A percentile compares a stretch with the other conserved stretches of the same genome.
These are phyloP conservation scores for Melanogaster broomeanus DNA, from an alignment of 768 basidiomycete genomes.

Conservation along the genomic window DNA sequence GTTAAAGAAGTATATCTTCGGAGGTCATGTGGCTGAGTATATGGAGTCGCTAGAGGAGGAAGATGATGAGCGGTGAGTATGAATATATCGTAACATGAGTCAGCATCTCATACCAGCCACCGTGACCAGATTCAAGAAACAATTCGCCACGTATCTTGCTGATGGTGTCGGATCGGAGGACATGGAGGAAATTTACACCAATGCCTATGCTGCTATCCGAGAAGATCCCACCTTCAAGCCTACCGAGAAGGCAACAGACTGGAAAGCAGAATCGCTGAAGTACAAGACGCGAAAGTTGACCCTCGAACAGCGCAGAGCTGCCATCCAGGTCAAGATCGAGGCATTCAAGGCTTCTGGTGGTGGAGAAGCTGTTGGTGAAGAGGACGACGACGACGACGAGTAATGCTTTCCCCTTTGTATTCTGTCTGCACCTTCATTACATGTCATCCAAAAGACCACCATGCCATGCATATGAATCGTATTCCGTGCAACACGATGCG, in stretches of 20 bases:
- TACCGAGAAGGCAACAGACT: constrained; percentile 86
- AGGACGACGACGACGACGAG: constrained; percentile 55
- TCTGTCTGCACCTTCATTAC: constrained; percentile 1
- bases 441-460: constrained; percentile 11
- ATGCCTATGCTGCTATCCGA: constrained; percentile 93
- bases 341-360: constrained; percentile 77
- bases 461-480: constrained; percentile 20
- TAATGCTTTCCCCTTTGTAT: constrained; percentile 33
- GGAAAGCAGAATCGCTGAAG: constrained; percentile 85
- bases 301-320: constrained; percentile 71
- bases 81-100: background rate
- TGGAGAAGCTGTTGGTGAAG: constrained; percentile 40
- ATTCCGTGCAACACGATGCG: constrained; percentile 14
- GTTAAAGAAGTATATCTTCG: constrained; percentile 96
- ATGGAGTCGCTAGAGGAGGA: constrained; percentile 99
- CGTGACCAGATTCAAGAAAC: constrained; percentile 85
- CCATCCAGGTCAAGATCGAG: constrained; percentile 86
- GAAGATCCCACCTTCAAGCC: constrained; percentile 92
- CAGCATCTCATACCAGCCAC: constrained; percentile 7
- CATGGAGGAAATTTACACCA: constrained; percentile 93
- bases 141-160: constrained; percentile 93
- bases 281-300: constrained; percentile 70
- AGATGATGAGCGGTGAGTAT: constrained; percentile 87
- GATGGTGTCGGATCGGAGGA: constrained; percentile 96
- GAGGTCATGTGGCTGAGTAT: constrained; percentile 98